phyloP scores from a whole-genome alignment of 371 early-diverging fungal species.

The Chytridiales sp. region DNA sequence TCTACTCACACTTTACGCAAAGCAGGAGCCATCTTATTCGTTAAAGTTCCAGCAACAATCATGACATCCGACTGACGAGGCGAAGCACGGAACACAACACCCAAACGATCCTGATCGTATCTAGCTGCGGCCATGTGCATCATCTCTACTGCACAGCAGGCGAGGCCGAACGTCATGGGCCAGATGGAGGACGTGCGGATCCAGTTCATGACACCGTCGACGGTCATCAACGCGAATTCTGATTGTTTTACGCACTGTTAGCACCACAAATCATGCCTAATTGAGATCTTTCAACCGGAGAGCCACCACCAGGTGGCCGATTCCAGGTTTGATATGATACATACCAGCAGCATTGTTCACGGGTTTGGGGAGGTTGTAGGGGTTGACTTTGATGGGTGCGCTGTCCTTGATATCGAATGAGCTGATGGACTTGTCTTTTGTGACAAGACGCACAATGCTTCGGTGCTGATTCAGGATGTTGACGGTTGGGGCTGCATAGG shows the following conservation, averaged over 20 bases:
- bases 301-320: not conserved
- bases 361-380: conserved; percentile 46
- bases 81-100: conserved; percentile 96
- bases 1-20: conserved; percentile 92
- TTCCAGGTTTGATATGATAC: conserved; percentile 5
- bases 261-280: not conserved
- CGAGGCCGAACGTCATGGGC: conserved; percentile 98
- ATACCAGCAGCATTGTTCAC: conserved; percentile 49
- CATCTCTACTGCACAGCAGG: conserved; percentile 89
- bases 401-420: conserved; percentile 36
- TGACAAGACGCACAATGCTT: conserved; percentile 30
- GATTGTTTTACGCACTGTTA: conserved; percentile 2
- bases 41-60: conserved; percentile 96
- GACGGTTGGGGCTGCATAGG: too few species aligned
- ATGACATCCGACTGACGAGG: conserved; percentile 98
- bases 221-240: conserved; percentile 46
- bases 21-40: conserved; percentile 99
- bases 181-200: conserved; percentile 88
- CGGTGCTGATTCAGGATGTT: too few species aligned
- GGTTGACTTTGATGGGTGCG: conserved; percentile 42
- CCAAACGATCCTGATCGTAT: conserved; percentile 96
- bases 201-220: conserved; percentile 91
- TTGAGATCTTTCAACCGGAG: not conserved
- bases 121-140: conserved; percentile 98
- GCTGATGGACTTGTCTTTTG: conserved; percentile 34